Percentiles rank a stretch among this genome's conserved stretches.
Conservation (phyloP, 805 yeast genomes). For the Saccharomycopsis babjevae region DNA sequence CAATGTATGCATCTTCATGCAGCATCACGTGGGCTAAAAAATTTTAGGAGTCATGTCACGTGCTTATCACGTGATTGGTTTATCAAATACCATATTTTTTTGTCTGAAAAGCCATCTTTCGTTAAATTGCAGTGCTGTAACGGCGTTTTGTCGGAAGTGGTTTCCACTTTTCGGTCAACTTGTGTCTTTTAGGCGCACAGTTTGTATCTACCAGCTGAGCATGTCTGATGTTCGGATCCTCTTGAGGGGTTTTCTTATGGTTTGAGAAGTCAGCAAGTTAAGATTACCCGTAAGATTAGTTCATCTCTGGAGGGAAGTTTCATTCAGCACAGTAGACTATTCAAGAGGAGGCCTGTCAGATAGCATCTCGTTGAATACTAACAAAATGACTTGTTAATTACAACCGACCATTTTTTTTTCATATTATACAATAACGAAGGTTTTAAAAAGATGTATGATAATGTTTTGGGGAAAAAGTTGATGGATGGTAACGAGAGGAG, state of each 20-base stretch:
- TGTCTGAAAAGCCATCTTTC: neutral
- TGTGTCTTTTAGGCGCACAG: conserved; percentile 5
- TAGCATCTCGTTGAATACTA: conserved; percentile 17
- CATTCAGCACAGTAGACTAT: conserved; percentile 18
- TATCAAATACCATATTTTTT: too few relatives aligned
- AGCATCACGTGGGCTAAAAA: neutral
- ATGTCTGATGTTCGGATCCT: conserved; percentile 19
- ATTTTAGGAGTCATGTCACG: too few relatives aligned
- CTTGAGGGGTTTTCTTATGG: conserved; percentile 11
- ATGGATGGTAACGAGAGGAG: too few relatives aligned
- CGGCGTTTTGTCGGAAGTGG: conserved; percentile 17
- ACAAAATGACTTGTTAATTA: neutral
- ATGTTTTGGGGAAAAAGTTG: too few relatives aligned
- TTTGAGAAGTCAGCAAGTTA: conserved; percentile 13
- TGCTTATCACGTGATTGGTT: neutral
- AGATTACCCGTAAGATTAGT: conserved; percentile 12
- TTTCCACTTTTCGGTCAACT: neutral
- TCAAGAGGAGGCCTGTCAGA: conserved; percentile 19
- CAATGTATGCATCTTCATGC: too few relatives aligned
- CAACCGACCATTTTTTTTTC: conserved; percentile 7
- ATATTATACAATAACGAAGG: too few relatives aligned
- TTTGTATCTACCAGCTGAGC: conserved; percentile 17
- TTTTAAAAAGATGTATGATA: too few relatives aligned
- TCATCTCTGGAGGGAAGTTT: conserved; percentile 19
- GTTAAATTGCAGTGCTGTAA: conserved; percentile 14